Percentiles rank a stretch among this genome's conserved stretches.
Evolutionary conservation across 2,329 filamentous ascomycete species (phyloP).

Genomic region (Teratosphaeria destructans): DNA sequence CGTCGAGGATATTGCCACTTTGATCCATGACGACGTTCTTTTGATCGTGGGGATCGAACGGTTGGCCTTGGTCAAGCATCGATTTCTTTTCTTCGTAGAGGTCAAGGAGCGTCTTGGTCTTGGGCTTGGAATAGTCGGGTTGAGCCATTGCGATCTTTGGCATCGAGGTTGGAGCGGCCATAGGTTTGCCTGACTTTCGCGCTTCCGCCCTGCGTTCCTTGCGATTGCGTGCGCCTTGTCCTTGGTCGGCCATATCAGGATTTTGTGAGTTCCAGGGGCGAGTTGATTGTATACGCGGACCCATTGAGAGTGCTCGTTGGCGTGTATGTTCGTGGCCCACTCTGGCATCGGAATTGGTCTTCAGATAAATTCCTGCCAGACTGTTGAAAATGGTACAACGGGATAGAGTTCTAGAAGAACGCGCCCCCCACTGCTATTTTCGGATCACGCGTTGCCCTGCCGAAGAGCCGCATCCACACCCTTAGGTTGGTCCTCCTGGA

Average conservation of each 20-base stretch:
- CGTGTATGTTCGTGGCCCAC: too few relatives aligned
- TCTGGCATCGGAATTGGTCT: too few relatives aligned
- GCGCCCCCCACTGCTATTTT: not conserved
- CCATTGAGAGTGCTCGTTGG: too few relatives aligned
- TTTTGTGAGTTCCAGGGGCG: too few relatives aligned
- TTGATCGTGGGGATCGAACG: constrained; percentile 35
- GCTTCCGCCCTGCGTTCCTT: constrained; percentile 34
- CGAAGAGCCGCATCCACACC: not conserved
- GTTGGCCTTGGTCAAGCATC: constrained; percentile 38
- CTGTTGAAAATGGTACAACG: not conserved
- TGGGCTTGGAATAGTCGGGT: constrained; percentile 56
- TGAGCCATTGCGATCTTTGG: constrained; percentile 53
- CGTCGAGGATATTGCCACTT: constrained; percentile 25
- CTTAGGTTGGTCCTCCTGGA: not conserved
- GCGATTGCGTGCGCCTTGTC: constrained; percentile 29
- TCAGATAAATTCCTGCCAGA: too few relatives aligned
- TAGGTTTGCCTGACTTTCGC: constrained; percentile 26
- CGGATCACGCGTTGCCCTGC: not conserved
- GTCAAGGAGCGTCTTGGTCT: constrained; percentile 62
- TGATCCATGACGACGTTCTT: constrained; percentile 22
- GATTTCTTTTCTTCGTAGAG: constrained; percentile 53
- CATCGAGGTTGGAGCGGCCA: constrained; percentile 29
- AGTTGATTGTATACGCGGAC: not conserved
- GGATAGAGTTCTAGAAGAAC: not conserved
- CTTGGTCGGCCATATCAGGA: constrained; percentile 11